Evolutionary conservation across 108 stramenopile species (phyloP).

Genomic region (Skeletonema grethae): DNA sequence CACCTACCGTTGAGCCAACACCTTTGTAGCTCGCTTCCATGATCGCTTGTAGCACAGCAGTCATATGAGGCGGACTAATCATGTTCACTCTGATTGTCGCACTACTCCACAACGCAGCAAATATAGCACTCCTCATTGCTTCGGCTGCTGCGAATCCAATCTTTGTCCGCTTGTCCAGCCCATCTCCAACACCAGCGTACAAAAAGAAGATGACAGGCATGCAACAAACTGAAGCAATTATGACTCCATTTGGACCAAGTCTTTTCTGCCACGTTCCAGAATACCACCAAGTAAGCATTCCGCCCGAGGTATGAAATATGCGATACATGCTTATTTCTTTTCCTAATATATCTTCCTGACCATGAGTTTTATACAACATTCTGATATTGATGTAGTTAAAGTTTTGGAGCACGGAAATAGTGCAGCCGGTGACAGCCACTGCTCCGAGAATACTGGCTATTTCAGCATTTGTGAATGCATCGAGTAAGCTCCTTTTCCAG

Average conservation of each 20-base stretch:
- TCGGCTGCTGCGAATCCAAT: constrained; percentile 32
- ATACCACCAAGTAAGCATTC: constrained; percentile 33
- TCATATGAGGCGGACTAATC: constrained; percentile 33
- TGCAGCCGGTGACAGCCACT: constrained; percentile 27
- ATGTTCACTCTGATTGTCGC: constrained; percentile 37
- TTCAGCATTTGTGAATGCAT: constrained; percentile 18
- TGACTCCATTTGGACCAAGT: constrained; percentile 30
- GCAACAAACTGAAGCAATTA: constrained; percentile 28
- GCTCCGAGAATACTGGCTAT: constrained; percentile 31
- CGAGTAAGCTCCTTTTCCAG: constrained; percentile 27
- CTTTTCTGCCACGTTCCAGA: constrained; percentile 20
- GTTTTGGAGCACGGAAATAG: constrained; percentile 34
- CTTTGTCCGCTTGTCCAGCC: constrained; percentile 25
- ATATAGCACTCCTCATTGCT: constrained; percentile 38
- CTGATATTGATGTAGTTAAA: constrained; percentile 47
- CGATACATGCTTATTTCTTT: constrained; percentile 30
- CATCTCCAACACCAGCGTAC: constrained; percentile 29
- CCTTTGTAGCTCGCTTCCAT: constrained; percentile 45
- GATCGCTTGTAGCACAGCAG: constrained; percentile 32
- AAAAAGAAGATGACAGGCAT: constrained; percentile 34
- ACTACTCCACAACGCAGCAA: constrained; percentile 40
- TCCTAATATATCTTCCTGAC: constrained; percentile 17
- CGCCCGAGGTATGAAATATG: constrained; percentile 28
- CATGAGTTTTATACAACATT: constrained; percentile 22
- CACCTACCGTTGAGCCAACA: constrained; percentile 35